Base-by-base conservation (phyloP, 1,284 basidiomycete genomes). In the Boletus mariae region DNA sequence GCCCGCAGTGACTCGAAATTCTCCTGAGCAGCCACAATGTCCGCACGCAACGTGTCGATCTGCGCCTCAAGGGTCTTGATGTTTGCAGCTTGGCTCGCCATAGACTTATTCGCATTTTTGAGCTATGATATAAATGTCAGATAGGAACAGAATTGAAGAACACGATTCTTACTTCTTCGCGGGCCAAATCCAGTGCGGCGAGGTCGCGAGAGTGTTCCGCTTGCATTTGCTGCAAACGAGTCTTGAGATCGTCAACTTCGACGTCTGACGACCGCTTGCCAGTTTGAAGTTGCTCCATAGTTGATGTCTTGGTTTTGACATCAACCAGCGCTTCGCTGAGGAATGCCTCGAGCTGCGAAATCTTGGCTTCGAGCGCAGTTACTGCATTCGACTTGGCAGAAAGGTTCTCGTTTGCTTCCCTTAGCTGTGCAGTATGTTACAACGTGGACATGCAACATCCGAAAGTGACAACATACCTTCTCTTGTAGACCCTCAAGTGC, bases 401-500 rank as follows among this genome's bases (percentile, higher is more conserved):
- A 40, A 89, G 69, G 9, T 74, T 75, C n/a, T 76, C 75, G 10
- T 70, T 77, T 1, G 80, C 77, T 53, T 82, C 80, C 50, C 75
- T 75, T 20, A 91, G 74, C 89, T 91, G 59, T 28, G 51, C 1
- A 53, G 28, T 31, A 43, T 41, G 53, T 63, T 35, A 61, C 51
- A 52, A 41, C 7, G 41, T n/a, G 31, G 8, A 10, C 43, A n/a
- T 47, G 23, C 48, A 54, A 34, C 57, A 55, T 50, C 29, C 41
- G 25, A 40, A 44, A 45, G 51, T 25, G 23, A 41, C 3, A 43
- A 61, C 71, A 46, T 62, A 82, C 87, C 79, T 88, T 83, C 51
- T 64, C 71, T 65, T 85, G 82, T 23, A 89, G 60, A 50, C 82
- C 84, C 51, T 79, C 76, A 25, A 81, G 58, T 15, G 68, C 75